These are phyloP conservation scores for Acanthamoeba quina DNA, from an alignment of 208 protist species.

Conservation along the genomic window DNA sequence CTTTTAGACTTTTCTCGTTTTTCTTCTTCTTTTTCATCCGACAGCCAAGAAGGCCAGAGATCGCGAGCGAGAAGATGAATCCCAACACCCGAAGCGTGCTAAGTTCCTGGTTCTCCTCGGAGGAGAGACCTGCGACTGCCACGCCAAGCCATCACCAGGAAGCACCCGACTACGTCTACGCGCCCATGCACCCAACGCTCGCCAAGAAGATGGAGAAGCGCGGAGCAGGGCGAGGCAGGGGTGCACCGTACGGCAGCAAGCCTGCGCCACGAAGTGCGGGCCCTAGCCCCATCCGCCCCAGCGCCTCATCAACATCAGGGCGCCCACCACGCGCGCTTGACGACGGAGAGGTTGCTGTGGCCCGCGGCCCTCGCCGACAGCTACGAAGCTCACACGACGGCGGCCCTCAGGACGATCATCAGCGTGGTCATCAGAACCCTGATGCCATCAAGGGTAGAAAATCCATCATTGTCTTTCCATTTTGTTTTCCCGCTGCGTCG, in stretches of 20 bases:
- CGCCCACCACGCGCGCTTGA: too few species aligned
- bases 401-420: background rate
- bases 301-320: background rate
- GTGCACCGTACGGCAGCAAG: background rate
- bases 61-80: constrained; percentile 24
- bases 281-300: background rate
- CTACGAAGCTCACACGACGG: background rate
- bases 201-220: constrained; percentile 44
- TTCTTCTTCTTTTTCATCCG: background rate
- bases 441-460: background rate
- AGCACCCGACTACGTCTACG: constrained; percentile 50
- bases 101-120: constrained; percentile 25
- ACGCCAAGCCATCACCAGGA: background rate
- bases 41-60: background rate
- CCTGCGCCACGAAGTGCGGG: background rate
- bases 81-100: constrained; percentile 45
- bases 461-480: too few species aligned
- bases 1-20: background rate
- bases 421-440: too few species aligned
- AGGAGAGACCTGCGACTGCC: background rate
- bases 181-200: constrained; percentile 2
- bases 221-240: constrained; percentile 4
- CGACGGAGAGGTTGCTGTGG: background rate
- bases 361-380: background rate
- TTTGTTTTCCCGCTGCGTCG: too few species aligned